Evolutionary conservation across 345 rosid genomes (phyloP).

Genomic region (Iberis pinnata): DNA sequence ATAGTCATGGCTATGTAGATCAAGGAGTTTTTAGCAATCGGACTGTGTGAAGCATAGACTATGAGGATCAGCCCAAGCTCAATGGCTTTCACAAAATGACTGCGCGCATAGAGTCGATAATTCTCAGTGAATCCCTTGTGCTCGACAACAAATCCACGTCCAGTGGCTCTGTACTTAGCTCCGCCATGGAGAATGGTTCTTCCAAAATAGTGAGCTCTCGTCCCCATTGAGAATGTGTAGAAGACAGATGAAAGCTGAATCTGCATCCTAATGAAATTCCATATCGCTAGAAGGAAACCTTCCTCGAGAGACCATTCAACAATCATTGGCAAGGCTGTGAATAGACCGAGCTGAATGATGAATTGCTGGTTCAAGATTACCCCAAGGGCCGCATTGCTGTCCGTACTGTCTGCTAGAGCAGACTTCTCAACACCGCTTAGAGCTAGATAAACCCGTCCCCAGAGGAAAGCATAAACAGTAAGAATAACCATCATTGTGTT

Average conservation of each 20-base stretch:
- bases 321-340: conserved; percentile 83
- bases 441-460: conserved; percentile 85
- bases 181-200: conserved; percentile 92
- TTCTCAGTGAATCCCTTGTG: conserved; percentile 79
- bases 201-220: conserved; percentile 75
- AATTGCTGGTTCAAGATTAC: conserved; percentile 83
- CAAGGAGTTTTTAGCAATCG: conserved; percentile 44
- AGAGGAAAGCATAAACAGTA: conserved; percentile 63
- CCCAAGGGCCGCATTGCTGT: conserved; percentile 49
- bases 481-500: conserved; percentile 66
- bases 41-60: conserved; percentile 67
- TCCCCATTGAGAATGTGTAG: conserved; percentile 85
- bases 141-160: conserved; percentile 37
- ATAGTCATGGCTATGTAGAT: conserved; percentile 66
- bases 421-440: conserved; percentile 66
- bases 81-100: conserved; percentile 45
- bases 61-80: conserved; percentile 61
- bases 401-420: conserved; percentile 35
- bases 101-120: conserved; percentile 71
- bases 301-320: conserved; percentile 79
- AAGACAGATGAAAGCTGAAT: conserved; percentile 73
- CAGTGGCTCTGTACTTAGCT: conserved; percentile 86
- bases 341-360: conserved; percentile 68
- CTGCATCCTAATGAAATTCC: conserved; percentile 87
- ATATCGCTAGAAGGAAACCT: conserved; percentile 71